Evolutionary conservation across 352 stramenopile species (phyloP), one percentile per base, ranked within the genome.

Genomic region (Globisporangium sylvaticum): DNA sequence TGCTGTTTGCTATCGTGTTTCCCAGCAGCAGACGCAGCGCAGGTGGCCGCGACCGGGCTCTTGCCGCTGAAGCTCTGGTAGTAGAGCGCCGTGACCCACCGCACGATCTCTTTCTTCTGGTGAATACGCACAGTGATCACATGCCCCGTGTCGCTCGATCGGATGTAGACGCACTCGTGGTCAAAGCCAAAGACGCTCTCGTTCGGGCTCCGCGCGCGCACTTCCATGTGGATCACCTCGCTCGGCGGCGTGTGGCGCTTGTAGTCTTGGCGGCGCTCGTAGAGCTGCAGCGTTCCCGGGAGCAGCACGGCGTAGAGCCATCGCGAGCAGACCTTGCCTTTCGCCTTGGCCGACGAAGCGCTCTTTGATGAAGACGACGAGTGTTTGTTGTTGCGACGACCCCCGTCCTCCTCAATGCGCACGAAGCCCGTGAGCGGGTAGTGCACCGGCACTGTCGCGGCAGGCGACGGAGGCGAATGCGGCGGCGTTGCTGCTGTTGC

Each of bases 161-260:
- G 79, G 27, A 87, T 77, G 70, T 87, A 87, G 9, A 87, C 69
- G 50, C 79, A 87, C 58, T 87, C 79, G 54, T 87, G 69, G 60
- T 87, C 79, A 56, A 87, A 87, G 57, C 79, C 77, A 54, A 87
- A 87, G 39, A 77, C 79, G 59, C 79, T 87, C 66, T 87, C 79
- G 58, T 82, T 83, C 46, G 71, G 58, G 8, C 66, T 72, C 14
- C 58, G 58, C 8, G 79, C 63, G 44, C 77, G 70, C 71, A 85
- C 79, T 62, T 81, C 75, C 48, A 87, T 64, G 29, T 46, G 15
- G 27, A 87, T 70, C 62, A 72, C 65, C 34, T 84, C 74, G 64
- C 83, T 72, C 18, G 79, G 79, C 48, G 77, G 64, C 29, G 70
- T 75, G 59, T 78, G 75, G 58, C 77, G 79, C 71, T 85, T 87